Evolutionary conservation across 176 grass and related monocot species (phyloP), one percentile per base, ranked within the genome.

Genomic region (Stipa capillata): DNA sequence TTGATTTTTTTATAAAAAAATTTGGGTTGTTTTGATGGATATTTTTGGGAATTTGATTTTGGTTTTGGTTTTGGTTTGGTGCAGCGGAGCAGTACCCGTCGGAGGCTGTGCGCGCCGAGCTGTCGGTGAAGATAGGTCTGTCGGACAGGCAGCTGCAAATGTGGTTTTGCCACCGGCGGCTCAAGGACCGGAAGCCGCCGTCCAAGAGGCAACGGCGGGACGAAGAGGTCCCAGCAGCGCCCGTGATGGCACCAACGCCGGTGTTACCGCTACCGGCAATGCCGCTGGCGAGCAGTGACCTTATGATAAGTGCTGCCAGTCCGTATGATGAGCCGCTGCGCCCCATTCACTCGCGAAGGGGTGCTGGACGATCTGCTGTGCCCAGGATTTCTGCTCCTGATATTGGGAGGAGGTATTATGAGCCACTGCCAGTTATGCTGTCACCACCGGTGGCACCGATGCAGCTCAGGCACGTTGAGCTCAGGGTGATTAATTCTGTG

Each of bases 151-250:
- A 99, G 78, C 84, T 99, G 63, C 96, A 99, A 84, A 99, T 99
- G 92, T 99, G 96, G 96, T 99, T 99, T 86, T 99, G 96, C 72
- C 96, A 99, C 81, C 82, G 96, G 35, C 83, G 92, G 33, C 92
- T 95, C 54, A 99, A 99, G 85, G 96, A 99, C 74, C 86, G 96
- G 34, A 99, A 95, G 87, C 89, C 69, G 14, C 86, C 81, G 0
- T 36, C 91, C 0, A 93, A 89, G 83, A 72, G 81, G 72, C 91
- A 85, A 10, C 87, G 87, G 53, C 77, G 81, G 44, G 90, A 95
- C 27, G 92, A 94, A 32, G 87, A 90, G 27, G 69, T 41, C 0
- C 40, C 80, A 6, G 32, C 71, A 18, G 63, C 36, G 16, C 60
- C 68, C 2, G 17, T 80, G 3, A 71, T 86, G 28, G 35, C 69